phyloP scores from a whole-genome alignment of 148 eudicot genomes.

The Rhododendron vialii region DNA sequence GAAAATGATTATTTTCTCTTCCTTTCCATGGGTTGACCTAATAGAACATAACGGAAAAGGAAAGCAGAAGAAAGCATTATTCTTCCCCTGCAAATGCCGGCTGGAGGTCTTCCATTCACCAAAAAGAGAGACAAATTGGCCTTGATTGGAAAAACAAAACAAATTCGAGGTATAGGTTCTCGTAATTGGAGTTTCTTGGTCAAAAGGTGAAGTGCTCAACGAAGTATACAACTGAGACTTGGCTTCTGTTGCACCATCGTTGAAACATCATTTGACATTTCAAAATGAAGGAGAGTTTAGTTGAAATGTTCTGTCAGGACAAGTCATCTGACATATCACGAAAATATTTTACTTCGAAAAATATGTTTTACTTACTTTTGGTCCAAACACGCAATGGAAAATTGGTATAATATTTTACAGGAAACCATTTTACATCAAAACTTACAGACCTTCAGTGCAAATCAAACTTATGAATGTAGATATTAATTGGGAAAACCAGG shows the following conservation, averaged over 20 bases:
- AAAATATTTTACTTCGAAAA: not conserved
- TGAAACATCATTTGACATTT: not conserved
- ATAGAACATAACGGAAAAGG: not conserved
- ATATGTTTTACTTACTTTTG: not conserved
- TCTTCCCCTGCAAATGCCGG: not conserved
- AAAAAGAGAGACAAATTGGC: not conserved
- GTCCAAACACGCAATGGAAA: not conserved
- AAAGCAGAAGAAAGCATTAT: not conserved
- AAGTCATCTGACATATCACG: not conserved
- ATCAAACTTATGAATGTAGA: not conserved
- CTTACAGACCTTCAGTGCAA: not conserved
- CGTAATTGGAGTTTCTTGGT: conserved; percentile 1
- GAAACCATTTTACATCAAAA: not conserved
- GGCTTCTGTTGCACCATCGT: conserved; percentile 1
- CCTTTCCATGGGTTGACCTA: not conserved
- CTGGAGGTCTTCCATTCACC: not conserved
- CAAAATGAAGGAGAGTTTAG: not conserved
- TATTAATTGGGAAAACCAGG: not conserved
- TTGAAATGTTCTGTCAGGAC: not conserved
- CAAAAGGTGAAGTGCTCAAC: not conserved
- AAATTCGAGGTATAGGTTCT: not conserved
- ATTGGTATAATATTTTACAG: not conserved
- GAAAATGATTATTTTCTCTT: not conserved
- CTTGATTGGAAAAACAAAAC: not conserved
- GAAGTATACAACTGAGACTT: not conserved